These are phyloP conservation scores for Iodosphaeria phyllophila DNA, from an alignment of 2,329 filamentous ascomycete species.

Conservation along the genomic window DNA sequence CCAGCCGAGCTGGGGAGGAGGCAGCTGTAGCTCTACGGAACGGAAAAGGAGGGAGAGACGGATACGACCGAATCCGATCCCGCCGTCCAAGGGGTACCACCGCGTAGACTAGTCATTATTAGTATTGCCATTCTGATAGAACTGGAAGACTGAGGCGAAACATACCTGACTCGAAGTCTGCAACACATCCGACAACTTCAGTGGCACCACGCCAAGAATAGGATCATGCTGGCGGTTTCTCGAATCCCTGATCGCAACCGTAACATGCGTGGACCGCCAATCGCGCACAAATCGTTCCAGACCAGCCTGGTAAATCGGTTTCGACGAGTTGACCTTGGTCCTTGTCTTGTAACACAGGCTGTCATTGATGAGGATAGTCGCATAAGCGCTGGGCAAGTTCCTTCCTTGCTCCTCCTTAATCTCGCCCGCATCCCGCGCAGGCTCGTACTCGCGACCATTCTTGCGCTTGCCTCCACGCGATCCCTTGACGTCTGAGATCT, in stretches of 20 bases:
- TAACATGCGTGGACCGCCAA: constrained; percentile 76
- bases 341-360: constrained; percentile 85
- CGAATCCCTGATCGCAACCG: constrained; percentile 73
- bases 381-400: constrained; percentile 76
- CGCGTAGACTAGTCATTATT: constrained; percentile 40
- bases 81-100: constrained; percentile 94
- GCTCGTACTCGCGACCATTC: constrained; percentile 65
- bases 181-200: constrained; percentile 77
- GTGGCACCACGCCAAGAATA: constrained; percentile 75
- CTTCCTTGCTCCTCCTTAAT: constrained; percentile 69
- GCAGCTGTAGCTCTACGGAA: constrained; percentile 69
- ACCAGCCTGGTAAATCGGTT: constrained; percentile 93
- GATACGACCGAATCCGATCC: constrained; percentile 77
- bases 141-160: not conserved
- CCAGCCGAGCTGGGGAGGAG: constrained; percentile 77
- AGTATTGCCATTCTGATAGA: too few relatives aligned
- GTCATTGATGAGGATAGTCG: constrained; percentile 80
- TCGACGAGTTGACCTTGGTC: constrained; percentile 80
- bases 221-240: constrained; percentile 87
- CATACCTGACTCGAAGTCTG: constrained; percentile 59
- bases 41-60: constrained; percentile 82
- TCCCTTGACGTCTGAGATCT: constrained; percentile 80
- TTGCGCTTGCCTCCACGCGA: constrained; percentile 57
- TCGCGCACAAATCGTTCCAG: constrained; percentile 87
- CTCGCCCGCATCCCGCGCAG: constrained; percentile 69